Percentiles rank a stretch among this genome's conserved stretches.
phyloP scores from a whole-genome alignment of 148 eudicot genomes.

The Salicornia ramosissima region DNA sequence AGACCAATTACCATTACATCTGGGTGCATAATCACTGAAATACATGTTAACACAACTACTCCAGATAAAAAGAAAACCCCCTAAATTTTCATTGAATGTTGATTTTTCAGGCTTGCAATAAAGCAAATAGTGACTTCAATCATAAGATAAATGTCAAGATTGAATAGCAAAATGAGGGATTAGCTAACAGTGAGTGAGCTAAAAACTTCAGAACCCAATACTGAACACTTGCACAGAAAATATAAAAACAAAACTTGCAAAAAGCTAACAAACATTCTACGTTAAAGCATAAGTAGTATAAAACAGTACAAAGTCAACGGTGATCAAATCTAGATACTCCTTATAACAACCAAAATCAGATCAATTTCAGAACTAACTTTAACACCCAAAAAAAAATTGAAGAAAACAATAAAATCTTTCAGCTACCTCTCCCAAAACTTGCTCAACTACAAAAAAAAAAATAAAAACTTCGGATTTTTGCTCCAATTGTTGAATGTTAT shows the following conservation, averaged over 20 bases:
- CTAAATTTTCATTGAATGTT: too few species aligned
- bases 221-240: neutral
- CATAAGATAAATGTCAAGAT: neutral
- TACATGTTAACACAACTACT: neutral
- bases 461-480: neutral
- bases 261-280: neutral
- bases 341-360: constrained; percentile 3
- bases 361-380: neutral
- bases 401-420: neutral
- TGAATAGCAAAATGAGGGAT: neutral
- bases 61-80: too few species aligned
- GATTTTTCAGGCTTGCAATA: neutral
- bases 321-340: constrained; percentile 2
- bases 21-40: neutral
- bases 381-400: neutral
- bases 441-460: neutral
- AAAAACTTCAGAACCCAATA: neutral
- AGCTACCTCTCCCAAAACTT: neutral
- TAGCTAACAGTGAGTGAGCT: neutral
- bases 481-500: neutral
- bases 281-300: neutral
- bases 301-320: constrained; percentile 7
- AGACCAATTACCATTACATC: neutral
- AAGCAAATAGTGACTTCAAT: neutral
- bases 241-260: too few species aligned